A percentile compares a stretch with the other conserved stretches of the same genome.
Evolutionary conservation across 768 basidiomycete genomes (phyloP).

Genomic region (Lactifluus volemus): DNA sequence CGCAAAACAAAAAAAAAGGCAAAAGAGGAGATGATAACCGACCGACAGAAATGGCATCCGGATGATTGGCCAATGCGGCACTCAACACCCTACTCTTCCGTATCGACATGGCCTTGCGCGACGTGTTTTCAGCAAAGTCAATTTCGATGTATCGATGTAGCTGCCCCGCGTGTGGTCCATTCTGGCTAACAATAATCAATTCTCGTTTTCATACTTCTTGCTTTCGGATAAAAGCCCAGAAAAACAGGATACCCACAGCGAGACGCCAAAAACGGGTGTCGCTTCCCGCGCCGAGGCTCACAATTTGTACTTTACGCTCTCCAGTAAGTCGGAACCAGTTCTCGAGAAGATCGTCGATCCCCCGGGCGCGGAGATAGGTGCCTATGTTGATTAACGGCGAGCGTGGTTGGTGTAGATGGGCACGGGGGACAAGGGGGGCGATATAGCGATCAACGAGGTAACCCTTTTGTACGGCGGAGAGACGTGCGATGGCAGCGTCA

Average conservation of each 20-base stretch:
- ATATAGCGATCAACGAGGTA: conserved; percentile 78
- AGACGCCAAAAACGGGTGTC: conserved; percentile 95
- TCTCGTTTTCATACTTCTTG: neutral
- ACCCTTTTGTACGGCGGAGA: conserved; percentile 75
- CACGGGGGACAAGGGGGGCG: conserved; percentile 53
- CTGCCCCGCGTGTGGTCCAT: conserved; percentile 40
- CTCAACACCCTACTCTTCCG: conserved; percentile 54
- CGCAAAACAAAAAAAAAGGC: neutral
- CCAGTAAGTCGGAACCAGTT: conserved; percentile 36
- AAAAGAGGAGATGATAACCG: conserved; percentile 21
- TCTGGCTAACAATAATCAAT: conserved; percentile 32
- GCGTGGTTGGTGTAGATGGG: conserved; percentile 48
- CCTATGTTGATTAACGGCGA: conserved; percentile 95
- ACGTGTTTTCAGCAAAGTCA: conserved; percentile 83
- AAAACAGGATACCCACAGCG: conserved; percentile 43
- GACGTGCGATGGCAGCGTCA: conserved; percentile 75
- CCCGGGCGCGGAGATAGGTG: conserved; percentile 77
- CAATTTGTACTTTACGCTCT: conserved; percentile 62
- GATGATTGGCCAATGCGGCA: conserved; percentile 38
- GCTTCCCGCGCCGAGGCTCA: conserved; percentile 93
- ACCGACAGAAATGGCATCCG: conserved; percentile 38
- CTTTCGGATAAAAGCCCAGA: neutral
- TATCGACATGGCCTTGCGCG: conserved; percentile 75
- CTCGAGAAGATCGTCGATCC: conserved; percentile 71
- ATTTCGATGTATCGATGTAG: conserved; percentile 72